These are phyloP conservation scores for Trichoderma sp. DNA, from an alignment of 2,329 filamentous ascomycete genomes.

Conservation along the genomic window DNA sequence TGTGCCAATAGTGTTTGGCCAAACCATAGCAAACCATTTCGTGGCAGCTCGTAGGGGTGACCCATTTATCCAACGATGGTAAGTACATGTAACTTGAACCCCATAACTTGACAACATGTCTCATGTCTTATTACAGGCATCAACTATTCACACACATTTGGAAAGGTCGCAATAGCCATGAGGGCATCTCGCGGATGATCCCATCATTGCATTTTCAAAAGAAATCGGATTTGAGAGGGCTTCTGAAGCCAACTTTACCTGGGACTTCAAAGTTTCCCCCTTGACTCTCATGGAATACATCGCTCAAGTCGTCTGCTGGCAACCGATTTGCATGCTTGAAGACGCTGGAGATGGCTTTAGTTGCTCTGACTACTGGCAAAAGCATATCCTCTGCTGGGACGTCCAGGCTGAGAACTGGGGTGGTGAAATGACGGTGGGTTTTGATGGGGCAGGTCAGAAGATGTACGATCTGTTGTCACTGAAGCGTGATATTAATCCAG, in stretches of 20 bases:
- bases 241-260: conserved; percentile 29
- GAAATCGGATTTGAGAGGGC: conserved; percentile 28
- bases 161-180: conserved; percentile 33
- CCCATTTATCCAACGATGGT: conserved; percentile 43
- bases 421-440: neutral
- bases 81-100: too few relatives aligned
- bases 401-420: conserved; percentile 24
- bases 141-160: conserved; percentile 37
- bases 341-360: conserved; percentile 34
- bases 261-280: conserved; percentile 29
- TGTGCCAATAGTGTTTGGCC: conserved; percentile 1
- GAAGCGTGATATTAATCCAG: neutral
- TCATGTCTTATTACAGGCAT: conserved; percentile 31
- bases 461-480: neutral
- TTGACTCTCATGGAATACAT: conserved; percentile 33
- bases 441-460: neutral
- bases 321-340: conserved; percentile 34
- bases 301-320: conserved; percentile 31
- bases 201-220: conserved; percentile 24
- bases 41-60: conserved; percentile 42
- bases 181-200: conserved; percentile 33
- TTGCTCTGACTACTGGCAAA: conserved; percentile 33
- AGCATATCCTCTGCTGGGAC: conserved; percentile 28
- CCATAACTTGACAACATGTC: neutral
- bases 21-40: conserved; percentile 23